Conservation (phyloP, 2,329 filamentous ascomycete species). For the Alternaria viburni region DNA sequence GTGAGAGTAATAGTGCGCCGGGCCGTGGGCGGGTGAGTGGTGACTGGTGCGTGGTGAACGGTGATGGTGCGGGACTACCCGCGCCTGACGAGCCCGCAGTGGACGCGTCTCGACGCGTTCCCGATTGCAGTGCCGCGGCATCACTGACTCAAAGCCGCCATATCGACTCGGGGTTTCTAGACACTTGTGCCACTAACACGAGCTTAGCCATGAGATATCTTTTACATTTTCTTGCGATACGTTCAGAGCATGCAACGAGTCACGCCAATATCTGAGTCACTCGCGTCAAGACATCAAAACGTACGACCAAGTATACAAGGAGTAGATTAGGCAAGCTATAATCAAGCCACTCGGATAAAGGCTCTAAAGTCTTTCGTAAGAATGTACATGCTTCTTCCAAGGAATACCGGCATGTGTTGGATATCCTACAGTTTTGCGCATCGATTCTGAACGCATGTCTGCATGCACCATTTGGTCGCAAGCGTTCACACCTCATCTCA, state of each 20-base stretch:
- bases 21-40: neutral
- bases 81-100: neutral
- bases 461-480: neutral
- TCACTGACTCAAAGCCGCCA: neutral
- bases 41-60: neutral
- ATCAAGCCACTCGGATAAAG: neutral
- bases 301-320: neutral
- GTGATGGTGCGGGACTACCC: slow-evolving; percentile 3
- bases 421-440: neutral
- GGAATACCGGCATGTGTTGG: neutral
- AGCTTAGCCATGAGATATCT: too few species aligned
- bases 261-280: neutral
- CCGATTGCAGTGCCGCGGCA: neutral
- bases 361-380: neutral
- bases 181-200: neutral
- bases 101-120: neutral
- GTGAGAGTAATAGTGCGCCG: neutral
- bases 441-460: neutral
- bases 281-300: neutral
- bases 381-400: neutral
- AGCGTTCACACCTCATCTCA: neutral
- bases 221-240: too few species aligned
- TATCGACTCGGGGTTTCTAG: neutral
- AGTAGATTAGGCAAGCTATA: neutral
- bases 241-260: neutral